A percentile compares a stretch with the other conserved stretches of the same genome.
Conservation (phyloP, 164 flowering plant genomes). For the Macadamia tetraphylla region DNA sequence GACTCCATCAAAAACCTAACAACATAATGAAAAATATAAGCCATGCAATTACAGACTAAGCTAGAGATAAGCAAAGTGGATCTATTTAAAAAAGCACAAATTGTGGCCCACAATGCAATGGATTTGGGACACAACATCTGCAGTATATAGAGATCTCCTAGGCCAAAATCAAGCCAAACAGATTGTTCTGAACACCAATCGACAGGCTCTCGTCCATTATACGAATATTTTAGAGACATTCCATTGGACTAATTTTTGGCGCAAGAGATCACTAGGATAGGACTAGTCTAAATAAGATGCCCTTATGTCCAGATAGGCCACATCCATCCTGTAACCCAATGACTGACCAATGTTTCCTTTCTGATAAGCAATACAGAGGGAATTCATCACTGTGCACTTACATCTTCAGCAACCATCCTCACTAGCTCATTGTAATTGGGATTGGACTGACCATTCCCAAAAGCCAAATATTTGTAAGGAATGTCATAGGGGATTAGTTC, state of each 20-base stretch:
- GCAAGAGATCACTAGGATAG: neutral
- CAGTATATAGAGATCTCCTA: too few species aligned
- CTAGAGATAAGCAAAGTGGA: too few species aligned
- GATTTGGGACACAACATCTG: neutral
- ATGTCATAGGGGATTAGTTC: conserved; percentile 55
- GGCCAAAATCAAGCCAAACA: too few species aligned
- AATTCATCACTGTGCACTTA: conserved; percentile 29
- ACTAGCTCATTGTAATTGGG: conserved; percentile 58
- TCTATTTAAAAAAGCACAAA: neutral
- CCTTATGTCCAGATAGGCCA: neutral
- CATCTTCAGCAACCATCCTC: conserved; percentile 42
- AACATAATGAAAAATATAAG: neutral
- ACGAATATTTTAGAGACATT: too few species aligned
- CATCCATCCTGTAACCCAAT: neutral
- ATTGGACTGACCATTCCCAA: conserved; percentile 62
- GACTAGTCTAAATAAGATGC: too few species aligned
- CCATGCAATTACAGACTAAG: neutral
- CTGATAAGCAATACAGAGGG: neutral
- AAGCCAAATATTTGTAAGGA: conserved; percentile 39
- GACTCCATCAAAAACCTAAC: conserved; percentile 68
- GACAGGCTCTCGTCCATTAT: too few species aligned
- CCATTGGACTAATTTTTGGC: neutral
- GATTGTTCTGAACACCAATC: too few species aligned
- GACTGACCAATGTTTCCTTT: neutral
- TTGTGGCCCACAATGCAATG: neutral